A percentile compares a stretch with the other conserved stretches of the same genome.
These are phyloP conservation scores for Vigna unguiculata DNA, from an alignment of 306 rosid species.

Conservation along the genomic window DNA sequence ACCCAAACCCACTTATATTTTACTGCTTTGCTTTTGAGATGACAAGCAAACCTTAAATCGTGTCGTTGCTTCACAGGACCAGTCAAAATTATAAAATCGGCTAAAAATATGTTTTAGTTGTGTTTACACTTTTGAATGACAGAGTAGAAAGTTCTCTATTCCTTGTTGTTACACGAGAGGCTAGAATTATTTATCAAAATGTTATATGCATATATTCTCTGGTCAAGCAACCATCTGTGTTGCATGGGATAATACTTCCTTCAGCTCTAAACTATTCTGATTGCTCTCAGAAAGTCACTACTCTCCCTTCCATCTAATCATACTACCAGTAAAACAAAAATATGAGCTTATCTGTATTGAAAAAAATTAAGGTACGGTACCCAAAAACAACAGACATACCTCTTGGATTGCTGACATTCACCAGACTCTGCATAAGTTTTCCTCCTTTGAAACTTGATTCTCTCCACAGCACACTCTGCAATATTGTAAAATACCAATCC, in stretches of 20 bases:
- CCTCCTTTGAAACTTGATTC: constrained; percentile 74
- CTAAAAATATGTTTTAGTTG: constrained; percentile 26
- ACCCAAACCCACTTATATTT: constrained; percentile 40
- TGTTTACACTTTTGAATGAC: constrained; percentile 27
- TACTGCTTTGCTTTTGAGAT: constrained; percentile 25
- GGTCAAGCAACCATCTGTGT: constrained; percentile 33
- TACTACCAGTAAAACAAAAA: constrained; percentile 28
- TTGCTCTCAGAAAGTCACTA: constrained; percentile 33
- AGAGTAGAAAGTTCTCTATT: background rate
- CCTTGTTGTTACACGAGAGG: constrained; percentile 11
- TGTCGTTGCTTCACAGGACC: background rate
- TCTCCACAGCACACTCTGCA: constrained; percentile 76
- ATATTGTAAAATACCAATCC: constrained; percentile 48
- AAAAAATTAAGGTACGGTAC: background rate
- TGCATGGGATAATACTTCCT: constrained; percentile 21
- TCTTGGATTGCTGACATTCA: constrained; percentile 61
- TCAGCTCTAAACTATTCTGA: constrained; percentile 37
- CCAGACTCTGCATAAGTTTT: constrained; percentile 63
- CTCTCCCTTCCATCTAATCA: constrained; percentile 13
- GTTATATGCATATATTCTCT: constrained; percentile 33
- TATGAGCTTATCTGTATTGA: constrained; percentile 21
- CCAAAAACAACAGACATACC: constrained; percentile 53
- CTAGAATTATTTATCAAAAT: constrained; percentile 5
- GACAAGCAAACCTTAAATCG: constrained; percentile 30
- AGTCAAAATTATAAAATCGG: constrained; percentile 36